These are phyloP conservation scores for Hymenoscyphus fraxineus DNA, from an alignment of 2,329 filamentous ascomycete species.

Conservation along the genomic window DNA sequence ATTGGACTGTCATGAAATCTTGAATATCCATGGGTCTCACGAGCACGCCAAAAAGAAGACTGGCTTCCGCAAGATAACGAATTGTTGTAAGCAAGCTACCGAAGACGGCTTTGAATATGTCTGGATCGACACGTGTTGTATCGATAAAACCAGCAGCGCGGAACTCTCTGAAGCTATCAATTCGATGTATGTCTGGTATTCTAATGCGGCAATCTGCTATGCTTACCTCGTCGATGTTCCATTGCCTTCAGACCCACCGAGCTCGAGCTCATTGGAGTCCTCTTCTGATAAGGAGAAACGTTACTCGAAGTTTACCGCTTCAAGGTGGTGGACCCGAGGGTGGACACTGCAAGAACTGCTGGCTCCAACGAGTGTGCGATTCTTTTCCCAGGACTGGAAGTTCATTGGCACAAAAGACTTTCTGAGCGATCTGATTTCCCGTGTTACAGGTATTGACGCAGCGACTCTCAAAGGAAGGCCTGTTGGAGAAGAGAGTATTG, in stretches of 20 bases:
- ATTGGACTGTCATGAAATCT: constrained; percentile 38
- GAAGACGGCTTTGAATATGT: constrained; percentile 15
- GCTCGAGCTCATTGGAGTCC: not conserved
- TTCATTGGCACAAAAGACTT: constrained; percentile 5
- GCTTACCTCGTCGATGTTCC: constrained; percentile 15
- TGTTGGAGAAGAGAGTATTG: constrained; percentile 17
- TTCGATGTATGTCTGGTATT: constrained; percentile 22
- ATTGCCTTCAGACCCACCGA: not conserved
- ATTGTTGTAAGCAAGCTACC: constrained; percentile 14
- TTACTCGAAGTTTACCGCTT: not conserved
- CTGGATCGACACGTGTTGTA: constrained; percentile 25
- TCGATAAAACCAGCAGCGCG: constrained; percentile 21
- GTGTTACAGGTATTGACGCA: constrained; percentile 10
- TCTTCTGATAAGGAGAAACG: not conserved
- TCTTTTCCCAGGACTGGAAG: constrained; percentile 9
- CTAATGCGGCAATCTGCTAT: constrained; percentile 16
- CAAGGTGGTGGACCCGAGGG: constrained; percentile 14
- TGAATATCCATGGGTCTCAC: not conserved
- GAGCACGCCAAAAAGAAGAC: not conserved
- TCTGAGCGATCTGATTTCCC: not conserved
- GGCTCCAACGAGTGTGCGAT: constrained; percentile 7
- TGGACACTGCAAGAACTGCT: constrained; percentile 17
- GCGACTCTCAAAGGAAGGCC: not conserved
- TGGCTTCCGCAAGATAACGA: constrained; percentile 14
- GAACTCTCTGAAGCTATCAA: constrained; percentile 24